Evolutionary conservation across 2,329 filamentous ascomycete species (phyloP), one percentile per base, ranked within the genome.

Genomic region (Zarea fungicola): DNA sequence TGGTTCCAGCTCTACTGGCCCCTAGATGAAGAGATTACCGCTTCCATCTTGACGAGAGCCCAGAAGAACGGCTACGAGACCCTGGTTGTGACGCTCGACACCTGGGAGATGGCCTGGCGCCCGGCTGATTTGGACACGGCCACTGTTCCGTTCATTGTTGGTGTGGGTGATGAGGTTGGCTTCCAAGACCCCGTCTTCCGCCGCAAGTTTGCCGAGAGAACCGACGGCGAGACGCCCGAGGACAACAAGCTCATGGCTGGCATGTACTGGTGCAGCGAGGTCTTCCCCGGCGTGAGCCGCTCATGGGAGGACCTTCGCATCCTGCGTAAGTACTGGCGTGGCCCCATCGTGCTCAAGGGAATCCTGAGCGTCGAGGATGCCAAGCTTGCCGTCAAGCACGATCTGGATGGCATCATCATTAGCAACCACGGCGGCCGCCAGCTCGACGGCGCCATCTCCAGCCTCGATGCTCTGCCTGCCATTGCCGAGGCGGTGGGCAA

Each of bases 1-100:
- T 90, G 84, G 83, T 90, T 77, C 61, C 86, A 90, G 60, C 74
- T 90, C 0, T 90, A 90, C 67, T 89, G 84, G 83, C 85, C 85
- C 0, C 66, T 73, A 18, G 76, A 80, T 48, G 76, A 89, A 45
- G 77, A 83, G 3, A 70, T 89, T 48, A 89, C 85, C 0, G 67
- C 75, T 0, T 85, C 79, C 1, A 66, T 89, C 14, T 71, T 89
- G 5, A 60, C 65, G 1, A 74, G 84, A 0, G 86, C 84, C 1
- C 80, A 80, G 58, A 70, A 66, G 0, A 75, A 70, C 26, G 85
- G 84, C 1, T 89, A 75, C 65, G 74, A 73, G 28, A 83, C 81
- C 1, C 71, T 89, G 0, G 78, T 89, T 6, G 81, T 90, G 1
- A 90, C 87, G 0, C 70, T 89, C 0, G 86, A 90, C 62, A 89